Base-by-base conservation (phyloP, 805 yeast species). In the Phaffomyces opuntiae region DNA sequence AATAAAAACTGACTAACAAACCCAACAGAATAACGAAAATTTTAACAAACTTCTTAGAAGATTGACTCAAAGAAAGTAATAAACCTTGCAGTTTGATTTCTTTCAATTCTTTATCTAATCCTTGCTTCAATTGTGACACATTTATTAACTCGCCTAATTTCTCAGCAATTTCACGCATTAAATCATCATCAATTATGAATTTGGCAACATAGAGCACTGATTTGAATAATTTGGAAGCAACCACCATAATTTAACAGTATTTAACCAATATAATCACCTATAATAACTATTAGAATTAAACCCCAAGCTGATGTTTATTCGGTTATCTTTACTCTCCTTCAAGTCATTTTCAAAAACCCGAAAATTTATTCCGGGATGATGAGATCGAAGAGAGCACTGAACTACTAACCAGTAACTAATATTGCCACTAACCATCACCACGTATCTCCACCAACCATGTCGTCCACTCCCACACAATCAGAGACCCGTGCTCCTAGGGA, bases 401-500 rank as follows among this genome's bases (percentile, higher is more conserved):
- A 21, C 24, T 21, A 21, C 24, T 21, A 21, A 21, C 24, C 7
- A 21, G 7, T 6, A 12, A 21, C 24, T 21, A 21, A 21, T 6
- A 12, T 29, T 29, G 14, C 14, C 31, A 29, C 14, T 29, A 29
- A 6, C 9, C 9, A 21, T 21, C 24, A 21, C 24, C 14, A 29
- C 31, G 3, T 2, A 29, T 29, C 7, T 29, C 14, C 31, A 29
- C 13, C 31, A 29, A 3, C 31, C 31, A 29, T 27, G 14, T 11
- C 31, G 12, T 9, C 29, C 12, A 27, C 29, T 16, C 16, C 17
- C 21, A 24, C 19, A 17, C 19, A 27, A 16, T 9, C 14, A 27
- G 21, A 39, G n/a, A 14, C 11, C 24, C 25, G 17, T 21, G 41
- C 24, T 7, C 24, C 44, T 42, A 41, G 36, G 12, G 70, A 68